Evolutionary conservation across 768 basidiomycete genomes (phyloP), one percentile per base, ranked within the genome.

Genomic region (Asterophora lycoperdoides): DNA sequence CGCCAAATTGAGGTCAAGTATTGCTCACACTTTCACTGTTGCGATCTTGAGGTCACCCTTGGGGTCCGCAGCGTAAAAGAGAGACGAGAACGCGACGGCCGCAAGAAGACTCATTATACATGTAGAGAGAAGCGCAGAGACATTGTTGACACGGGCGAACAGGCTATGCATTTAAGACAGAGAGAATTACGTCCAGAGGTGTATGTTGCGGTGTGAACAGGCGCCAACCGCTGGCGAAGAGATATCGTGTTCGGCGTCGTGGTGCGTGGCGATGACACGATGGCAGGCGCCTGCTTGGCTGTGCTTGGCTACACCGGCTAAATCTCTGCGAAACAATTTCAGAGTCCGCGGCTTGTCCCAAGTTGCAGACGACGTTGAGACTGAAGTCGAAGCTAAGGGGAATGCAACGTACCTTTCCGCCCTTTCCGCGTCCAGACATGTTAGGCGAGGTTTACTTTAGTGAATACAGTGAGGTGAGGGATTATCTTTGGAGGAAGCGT

Each of bases 401-500:
- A 14, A 13, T 26, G 37, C 9, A 42, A 57, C 68, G 26, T 38
- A 83, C 81, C 77, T 86, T 86, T 62, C 84, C 83, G 72, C 83
- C 83, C 71, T 86, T 86, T 64, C 84, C 84, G 62, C 84, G 84
- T 69, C 84, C 84, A 74, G 83, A 84, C 84, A 86, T 86, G 60
- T 6, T 41, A 32, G 38, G 32, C 38, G 18, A 39, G 17, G n/a
- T n/a, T 11, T 50, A 20, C 44, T 33, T 35, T 18, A 4, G 35
- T 40, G 28, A 19, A 18, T 5, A 29, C 6, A 28, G 5, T 37
- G 19, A 19, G 15, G 41, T 28, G 14, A 26, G 11, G 10, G 29
- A 10, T 5, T 1, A 6, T 5, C 26, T 15, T 18, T 10, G 41
- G 29, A 40, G 45, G 37, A 26, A n/a, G 28, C 36, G 26, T 30